Base-by-base conservation (phyloP, 2,329 filamentous ascomycete species). In the Trichoderma hamatum region DNA sequence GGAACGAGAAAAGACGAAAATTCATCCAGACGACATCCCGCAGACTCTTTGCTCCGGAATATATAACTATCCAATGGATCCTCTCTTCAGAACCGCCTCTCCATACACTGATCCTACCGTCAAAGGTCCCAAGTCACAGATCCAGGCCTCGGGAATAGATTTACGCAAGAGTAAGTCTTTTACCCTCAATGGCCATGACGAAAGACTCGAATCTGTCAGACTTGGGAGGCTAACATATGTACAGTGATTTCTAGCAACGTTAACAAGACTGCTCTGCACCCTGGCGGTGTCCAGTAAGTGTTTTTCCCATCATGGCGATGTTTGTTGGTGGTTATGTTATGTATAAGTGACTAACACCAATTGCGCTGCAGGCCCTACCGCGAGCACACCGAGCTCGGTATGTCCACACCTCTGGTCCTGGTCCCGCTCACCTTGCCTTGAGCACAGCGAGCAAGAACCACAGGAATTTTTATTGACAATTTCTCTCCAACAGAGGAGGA, bases 261-360 rank as follows among this genome's bases (percentile, higher is more conserved):
- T 78, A 97, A 97, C 89, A 95, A 94, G 86, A 97, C 94, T 77
- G 89, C 89, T 77, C 90, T 97, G 75, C 94, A 97, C 88, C 94
- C 94, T 72, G 85, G 89, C 80, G 94, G 94, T 90, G 91, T 97
- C 75, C 86, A 92, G 93, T 96, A 88, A 82, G 93, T 90, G n/a
- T 14, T 55, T 67, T 61, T n/a, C 10, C 7, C 3, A 43, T 43
- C 39, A n/a, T 43, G 21, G 11, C 56, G 26, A 34, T 51, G 39
- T n/a, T n/a, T 43, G 39, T 43, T n/a, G 39, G 24, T 21, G 39
- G 28, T n/a, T 7, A 21, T 54, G 28, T n/a, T 7, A 21, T 24
- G 21, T 28, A 16, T 28, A 36, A 26, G 21, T 28, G 32, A 62
- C 64, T 71, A 70, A 73, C 73, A 78, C 77, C 72, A 78, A 73